Conservation (phyloP, 208 protist species). For the Tritrichomonas musculus region DNA sequence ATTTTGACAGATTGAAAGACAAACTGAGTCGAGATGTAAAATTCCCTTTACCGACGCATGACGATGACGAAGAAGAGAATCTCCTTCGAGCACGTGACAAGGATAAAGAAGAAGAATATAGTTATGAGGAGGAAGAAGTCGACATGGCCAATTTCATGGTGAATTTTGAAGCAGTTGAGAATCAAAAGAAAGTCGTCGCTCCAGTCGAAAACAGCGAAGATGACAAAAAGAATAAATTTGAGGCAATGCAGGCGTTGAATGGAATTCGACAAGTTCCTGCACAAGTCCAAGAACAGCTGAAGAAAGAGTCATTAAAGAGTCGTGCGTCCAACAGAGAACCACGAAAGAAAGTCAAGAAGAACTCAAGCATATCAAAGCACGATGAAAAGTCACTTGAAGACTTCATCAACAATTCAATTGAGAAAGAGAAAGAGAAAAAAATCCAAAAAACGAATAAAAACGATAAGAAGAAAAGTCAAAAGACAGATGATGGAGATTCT, state of each 20-base stretch:
- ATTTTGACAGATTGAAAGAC: neutral
- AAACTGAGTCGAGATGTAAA: neutral
- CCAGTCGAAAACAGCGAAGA: neutral
- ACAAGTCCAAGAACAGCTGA: neutral
- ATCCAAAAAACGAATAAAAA: too few species aligned
- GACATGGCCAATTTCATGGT: neutral
- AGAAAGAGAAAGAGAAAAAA: too few species aligned
- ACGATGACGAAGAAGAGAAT: neutral
- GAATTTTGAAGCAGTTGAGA: neutral
- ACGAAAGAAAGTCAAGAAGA: neutral
- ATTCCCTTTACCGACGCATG: neutral
- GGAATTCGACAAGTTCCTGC: too few species aligned
- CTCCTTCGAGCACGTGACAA: neutral
- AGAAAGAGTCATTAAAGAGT: neutral
- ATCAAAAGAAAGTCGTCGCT: neutral
- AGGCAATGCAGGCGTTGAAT: neutral
- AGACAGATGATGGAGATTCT: too few species aligned
- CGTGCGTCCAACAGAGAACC: neutral
- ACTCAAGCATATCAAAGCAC: neutral
- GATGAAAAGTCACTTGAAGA: too few species aligned
- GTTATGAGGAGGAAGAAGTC: neutral
- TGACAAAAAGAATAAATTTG: neutral
- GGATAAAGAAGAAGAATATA: neutral
- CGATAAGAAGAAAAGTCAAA: too few species aligned
- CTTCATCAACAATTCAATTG: too few species aligned